A percentile compares a stretch with the other conserved stretches of the same genome.
Conservation (phyloP, 208 protist species). For the Leishmania tropica region DNA sequence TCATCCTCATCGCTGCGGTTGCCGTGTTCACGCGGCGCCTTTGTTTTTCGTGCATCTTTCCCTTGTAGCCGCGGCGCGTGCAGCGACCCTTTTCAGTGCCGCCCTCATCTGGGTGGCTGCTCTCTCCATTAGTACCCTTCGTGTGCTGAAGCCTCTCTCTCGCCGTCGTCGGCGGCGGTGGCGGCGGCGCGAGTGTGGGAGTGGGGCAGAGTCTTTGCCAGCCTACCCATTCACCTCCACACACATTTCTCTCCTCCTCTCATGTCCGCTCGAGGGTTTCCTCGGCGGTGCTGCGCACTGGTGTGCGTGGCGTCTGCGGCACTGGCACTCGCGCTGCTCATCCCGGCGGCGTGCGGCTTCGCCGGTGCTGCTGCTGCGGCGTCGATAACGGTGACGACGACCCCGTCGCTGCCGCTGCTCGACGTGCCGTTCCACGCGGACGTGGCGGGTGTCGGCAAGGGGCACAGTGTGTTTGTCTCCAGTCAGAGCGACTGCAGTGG, state of each 20-base stretch:
- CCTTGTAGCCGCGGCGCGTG: neutral
- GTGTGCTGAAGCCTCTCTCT: neutral
- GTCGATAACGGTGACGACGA: neutral
- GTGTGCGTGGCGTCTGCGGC: neutral
- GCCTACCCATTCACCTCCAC: neutral
- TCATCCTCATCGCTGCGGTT: neutral
- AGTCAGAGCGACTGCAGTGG: neutral
- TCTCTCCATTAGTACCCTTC: neutral
- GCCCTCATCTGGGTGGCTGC: neutral
- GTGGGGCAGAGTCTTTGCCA: neutral
- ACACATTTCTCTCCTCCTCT: neutral
- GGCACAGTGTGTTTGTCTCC: neutral
- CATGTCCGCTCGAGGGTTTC: neutral
- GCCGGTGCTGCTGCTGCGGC: neutral
- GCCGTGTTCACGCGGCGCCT: neutral
- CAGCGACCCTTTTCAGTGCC: neutral
- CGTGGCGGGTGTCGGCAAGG: neutral
- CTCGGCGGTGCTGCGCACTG: neutral
- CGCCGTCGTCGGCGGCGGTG: neutral
- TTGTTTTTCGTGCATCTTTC: neutral
- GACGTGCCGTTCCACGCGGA: slow-evolving; percentile 9
- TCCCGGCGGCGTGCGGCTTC: neutral
- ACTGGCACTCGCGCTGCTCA: neutral
- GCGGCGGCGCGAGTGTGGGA: no score
- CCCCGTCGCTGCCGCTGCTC: slow-evolving; percentile 12